A percentile compares a stretch with the other conserved stretches of the same genome.
phyloP scores from a whole-genome alignment of 2,329 filamentous ascomycete genomes.

The Diplodia sapinea region DNA sequence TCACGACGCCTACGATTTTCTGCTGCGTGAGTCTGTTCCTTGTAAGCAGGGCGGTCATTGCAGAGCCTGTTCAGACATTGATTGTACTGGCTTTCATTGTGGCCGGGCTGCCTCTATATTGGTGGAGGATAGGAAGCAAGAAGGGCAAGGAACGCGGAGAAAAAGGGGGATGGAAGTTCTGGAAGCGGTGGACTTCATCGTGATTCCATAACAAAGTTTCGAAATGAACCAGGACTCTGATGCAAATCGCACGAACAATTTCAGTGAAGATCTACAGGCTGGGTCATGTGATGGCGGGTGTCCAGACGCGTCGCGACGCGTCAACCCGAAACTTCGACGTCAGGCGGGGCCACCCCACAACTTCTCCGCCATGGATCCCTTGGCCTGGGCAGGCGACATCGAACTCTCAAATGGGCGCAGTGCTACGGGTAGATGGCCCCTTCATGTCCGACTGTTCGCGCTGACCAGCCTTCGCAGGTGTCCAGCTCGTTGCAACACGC shows the following conservation, averaged over 20 bases:
- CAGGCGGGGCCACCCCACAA: slow-evolving; percentile 2
- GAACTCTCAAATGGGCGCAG: slow-evolving; percentile 38
- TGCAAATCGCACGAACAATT: slow-evolving; percentile 10
- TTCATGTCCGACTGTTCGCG: not conserved
- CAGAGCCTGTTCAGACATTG: slow-evolving; percentile 86
- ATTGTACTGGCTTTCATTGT: slow-evolving; percentile 85
- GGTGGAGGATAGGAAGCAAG: slow-evolving; percentile 71
- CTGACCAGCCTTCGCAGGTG: slow-evolving; percentile 35
- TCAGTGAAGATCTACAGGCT: not conserved
- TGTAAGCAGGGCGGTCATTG: slow-evolving; percentile 85
- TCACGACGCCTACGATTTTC: slow-evolving; percentile 95
- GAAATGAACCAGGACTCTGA: slow-evolving; percentile 13
- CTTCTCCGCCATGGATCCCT: slow-evolving; percentile 37
- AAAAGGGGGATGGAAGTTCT: slow-evolving; percentile 29
- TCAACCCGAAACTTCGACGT: slow-evolving; percentile 14
- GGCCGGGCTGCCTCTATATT: slow-evolving; percentile 85
- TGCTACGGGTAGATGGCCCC: slow-evolving; percentile 38
- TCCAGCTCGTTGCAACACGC: slow-evolving; percentile 39
- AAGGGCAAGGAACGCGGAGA: slow-evolving; percentile 24
- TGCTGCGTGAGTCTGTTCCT: slow-evolving; percentile 97
- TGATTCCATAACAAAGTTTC: not conserved
- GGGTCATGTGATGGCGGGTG: slow-evolving; percentile 14
- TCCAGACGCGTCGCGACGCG: slow-evolving; percentile 25
- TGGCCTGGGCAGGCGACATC: slow-evolving; percentile 46
- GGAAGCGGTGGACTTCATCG: slow-evolving; percentile 24